Conservation (phyloP, 2,329 filamentous ascomycete species). For the Hypoxylon sp. region DNA sequence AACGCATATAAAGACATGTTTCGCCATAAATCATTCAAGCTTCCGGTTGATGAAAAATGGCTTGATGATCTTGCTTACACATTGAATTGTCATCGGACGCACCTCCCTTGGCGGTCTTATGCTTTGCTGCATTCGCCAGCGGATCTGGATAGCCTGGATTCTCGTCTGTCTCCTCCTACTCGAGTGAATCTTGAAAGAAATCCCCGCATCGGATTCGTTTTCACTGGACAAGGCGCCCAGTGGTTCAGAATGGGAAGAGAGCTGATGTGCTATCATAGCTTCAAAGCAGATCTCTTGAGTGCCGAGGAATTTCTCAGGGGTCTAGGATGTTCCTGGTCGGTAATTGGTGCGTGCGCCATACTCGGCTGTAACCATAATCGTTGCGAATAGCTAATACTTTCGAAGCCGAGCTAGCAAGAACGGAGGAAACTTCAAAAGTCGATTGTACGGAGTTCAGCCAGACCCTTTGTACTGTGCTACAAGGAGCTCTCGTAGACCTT, state of each 20-base stretch:
- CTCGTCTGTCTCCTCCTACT: not conserved
- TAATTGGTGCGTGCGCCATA: slow-evolving; percentile 26
- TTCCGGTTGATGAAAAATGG: not conserved
- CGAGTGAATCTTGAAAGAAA: slow-evolving; percentile 35
- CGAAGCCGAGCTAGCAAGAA: not conserved
- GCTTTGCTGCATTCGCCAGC: slow-evolving; percentile 28
- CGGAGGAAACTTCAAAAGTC: slow-evolving; percentile 29
- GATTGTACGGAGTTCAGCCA: slow-evolving; percentile 55
- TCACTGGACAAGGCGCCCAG: slow-evolving; percentile 59
- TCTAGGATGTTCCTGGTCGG: slow-evolving; percentile 34
- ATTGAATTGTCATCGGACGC: slow-evolving; percentile 30
- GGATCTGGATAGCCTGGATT: not conserved
- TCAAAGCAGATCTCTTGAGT: slow-evolving; percentile 37
- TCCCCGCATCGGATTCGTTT: slow-evolving; percentile 28
- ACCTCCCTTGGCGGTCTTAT: slow-evolving; percentile 37
- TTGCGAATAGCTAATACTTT: too few species aligned
- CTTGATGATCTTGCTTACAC: slow-evolving; percentile 44
- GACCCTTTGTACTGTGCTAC: slow-evolving; percentile 61
- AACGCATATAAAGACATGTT: not conserved
- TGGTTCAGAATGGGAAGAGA: slow-evolving; percentile 56
- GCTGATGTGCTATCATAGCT: slow-evolving; percentile 47
- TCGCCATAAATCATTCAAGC: not conserved
- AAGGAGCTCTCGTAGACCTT: slow-evolving; percentile 60
- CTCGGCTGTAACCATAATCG: not conserved
- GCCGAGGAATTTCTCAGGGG: slow-evolving; percentile 16